These are phyloP conservation scores for Podospora pseudoanserina DNA, from an alignment of 495 filamentous ascomycete species.

Conservation along the genomic window DNA sequence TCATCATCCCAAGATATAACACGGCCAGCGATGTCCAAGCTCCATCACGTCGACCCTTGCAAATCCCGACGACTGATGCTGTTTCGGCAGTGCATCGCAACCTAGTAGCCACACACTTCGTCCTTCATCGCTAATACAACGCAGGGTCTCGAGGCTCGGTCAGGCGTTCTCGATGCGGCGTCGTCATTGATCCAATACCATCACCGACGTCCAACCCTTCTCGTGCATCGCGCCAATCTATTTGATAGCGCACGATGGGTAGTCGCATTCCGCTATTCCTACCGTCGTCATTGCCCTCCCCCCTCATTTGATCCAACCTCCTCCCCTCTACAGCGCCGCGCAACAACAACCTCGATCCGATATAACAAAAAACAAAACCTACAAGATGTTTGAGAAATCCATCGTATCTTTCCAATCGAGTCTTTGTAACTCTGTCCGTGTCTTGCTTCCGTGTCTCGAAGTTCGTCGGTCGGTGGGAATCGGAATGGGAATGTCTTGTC, in stretches of 20 bases:
- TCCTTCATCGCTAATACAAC: not conserved
- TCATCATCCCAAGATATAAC: not conserved
- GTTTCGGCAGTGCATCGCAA: not conserved
- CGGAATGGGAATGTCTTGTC: too few relatives aligned
- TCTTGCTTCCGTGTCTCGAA: not conserved
- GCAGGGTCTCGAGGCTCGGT: not conserved
- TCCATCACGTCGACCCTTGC: not conserved
- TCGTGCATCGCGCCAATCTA: too few relatives aligned
- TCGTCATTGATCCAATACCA: not conserved
- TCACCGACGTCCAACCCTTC: not conserved
- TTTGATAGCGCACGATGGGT: too few relatives aligned
- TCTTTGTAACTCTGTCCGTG: not conserved
- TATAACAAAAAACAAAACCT: not conserved
- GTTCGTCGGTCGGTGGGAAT: not conserved
- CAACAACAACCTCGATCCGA: too few relatives aligned
- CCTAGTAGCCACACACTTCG: not conserved
- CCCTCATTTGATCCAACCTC: too few relatives aligned
- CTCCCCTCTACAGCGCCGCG: too few relatives aligned
- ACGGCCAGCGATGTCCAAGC: not conserved
- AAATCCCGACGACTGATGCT: not conserved
- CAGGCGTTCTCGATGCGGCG: too few relatives aligned
- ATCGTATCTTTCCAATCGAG: slow-evolving; percentile 13
- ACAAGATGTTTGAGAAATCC: slow-evolving; percentile 35
- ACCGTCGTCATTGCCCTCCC: too few relatives aligned
- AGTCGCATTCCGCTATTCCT: too few relatives aligned